Conservation (phyloP, 2,329 filamentous ascomycete genomes). For the Alternaria sp. region DNA sequence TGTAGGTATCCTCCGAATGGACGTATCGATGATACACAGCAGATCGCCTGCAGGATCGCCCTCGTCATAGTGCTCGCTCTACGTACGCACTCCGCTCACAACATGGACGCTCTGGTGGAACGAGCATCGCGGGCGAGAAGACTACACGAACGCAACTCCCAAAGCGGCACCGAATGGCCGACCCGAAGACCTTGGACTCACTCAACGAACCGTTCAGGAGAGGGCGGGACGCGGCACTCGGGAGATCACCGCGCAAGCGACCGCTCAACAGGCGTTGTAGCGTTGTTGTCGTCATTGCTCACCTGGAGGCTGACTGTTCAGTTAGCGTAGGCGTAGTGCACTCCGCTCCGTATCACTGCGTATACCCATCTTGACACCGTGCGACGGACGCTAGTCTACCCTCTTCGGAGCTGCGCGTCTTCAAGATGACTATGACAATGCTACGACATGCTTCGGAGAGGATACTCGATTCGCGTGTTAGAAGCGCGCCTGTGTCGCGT, state of each 20-base stretch:
- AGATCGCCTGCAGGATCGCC: conserved; percentile 11
- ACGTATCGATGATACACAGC: background rate
- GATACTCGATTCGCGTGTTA: background rate
- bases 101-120: background rate
- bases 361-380: background rate
- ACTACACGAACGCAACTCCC: background rate
- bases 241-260: background rate
- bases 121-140: conserved; percentile 1
- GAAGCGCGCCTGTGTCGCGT: background rate
- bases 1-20: conserved; percentile 5
- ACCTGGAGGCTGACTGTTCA: background rate
- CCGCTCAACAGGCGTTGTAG: background rate
- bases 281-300: background rate
- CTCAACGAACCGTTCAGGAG: background rate
- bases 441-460: background rate
- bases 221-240: background rate
- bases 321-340: background rate
- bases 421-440: background rate
- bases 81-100: background rate
- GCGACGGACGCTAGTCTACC: background rate
- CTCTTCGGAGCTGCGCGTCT: background rate
- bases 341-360: background rate
- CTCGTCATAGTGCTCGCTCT: background rate
- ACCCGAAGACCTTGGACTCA: background rate
- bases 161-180: background rate